Percentiles rank a stretch among this genome's conserved stretches.
Conservation (phyloP, 1,284 basidiomycete species). For the Xanthoconium separans region DNA sequence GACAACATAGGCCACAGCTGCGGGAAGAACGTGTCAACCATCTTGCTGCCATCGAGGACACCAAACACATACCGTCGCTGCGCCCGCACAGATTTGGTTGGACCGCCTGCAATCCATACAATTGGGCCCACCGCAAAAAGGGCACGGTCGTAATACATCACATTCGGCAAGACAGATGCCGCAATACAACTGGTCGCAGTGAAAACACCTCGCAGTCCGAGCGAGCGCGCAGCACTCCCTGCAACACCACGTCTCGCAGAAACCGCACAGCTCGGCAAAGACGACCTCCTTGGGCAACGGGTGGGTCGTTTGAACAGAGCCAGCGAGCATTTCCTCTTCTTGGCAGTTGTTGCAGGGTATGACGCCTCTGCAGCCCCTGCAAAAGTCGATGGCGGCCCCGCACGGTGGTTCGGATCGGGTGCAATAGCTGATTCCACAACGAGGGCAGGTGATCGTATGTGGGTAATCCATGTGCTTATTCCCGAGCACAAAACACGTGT, state of each 20-base stretch:
- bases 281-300: neutral
- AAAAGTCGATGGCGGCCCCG: neutral
- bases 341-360: slow-evolving; percentile 9
- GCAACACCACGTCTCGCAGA: slow-evolving; percentile 9
- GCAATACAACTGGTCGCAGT: slow-evolving; percentile 12
- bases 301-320: neutral
- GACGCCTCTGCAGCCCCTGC: slow-evolving; percentile 10
- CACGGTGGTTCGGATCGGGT: neutral
- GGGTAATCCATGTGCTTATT: neutral
- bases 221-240: neutral
- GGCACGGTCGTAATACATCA: neutral
- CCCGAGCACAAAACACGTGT: neutral
- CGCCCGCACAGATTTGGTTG: neutral
- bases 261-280: neutral
- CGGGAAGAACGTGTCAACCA: neutral
- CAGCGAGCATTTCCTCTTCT: slow-evolving; percentile 16
- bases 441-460: slow-evolving; percentile 11
- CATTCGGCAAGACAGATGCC: neutral
- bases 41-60: neutral
- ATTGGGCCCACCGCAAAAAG: neutral
- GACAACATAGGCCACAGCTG: neutral
- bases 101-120: slow-evolving; percentile 1
- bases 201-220: neutral
- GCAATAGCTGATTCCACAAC: slow-evolving; percentile 13
- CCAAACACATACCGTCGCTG: neutral